Conservation (phyloP, 1,284 basidiomycete genomes). For the Papiliotrema terrestris region DNA sequence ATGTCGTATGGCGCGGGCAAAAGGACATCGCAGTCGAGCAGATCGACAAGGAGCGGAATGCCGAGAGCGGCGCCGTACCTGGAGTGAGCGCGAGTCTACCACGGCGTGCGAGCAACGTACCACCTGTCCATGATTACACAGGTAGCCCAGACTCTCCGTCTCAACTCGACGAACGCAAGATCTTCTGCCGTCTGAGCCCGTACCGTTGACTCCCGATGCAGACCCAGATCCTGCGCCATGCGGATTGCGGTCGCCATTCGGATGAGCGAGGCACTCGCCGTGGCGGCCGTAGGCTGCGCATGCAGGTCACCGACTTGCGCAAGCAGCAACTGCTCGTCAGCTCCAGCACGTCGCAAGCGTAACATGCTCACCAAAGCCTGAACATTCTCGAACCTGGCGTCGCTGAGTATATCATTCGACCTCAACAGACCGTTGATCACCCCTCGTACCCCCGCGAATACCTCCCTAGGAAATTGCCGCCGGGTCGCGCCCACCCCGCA, state of each 20-base stretch:
- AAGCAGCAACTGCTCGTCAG: constrained; percentile 27
- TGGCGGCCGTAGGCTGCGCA: constrained; percentile 46
- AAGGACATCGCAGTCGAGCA: constrained; percentile 87
- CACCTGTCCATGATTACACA: constrained; percentile 90
- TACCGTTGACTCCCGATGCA: constrained; percentile 63
- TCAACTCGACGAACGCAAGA: constrained; percentile 63
- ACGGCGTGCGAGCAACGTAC: constrained; percentile 50
- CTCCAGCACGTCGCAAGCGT: background rate
- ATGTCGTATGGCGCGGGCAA: constrained; percentile 67
- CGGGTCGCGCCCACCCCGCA: constrained; percentile 85
- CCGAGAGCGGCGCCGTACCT: constrained; percentile 43
- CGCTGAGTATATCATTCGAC: constrained; percentile 83
- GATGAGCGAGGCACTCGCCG: constrained; percentile 43
- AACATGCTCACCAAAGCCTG: constrained; percentile 68
- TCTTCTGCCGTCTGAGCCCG: constrained; percentile 34
- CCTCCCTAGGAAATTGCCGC: constrained; percentile 72
- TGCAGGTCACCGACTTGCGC: constrained; percentile 50
- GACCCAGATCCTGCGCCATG: constrained; percentile 90
- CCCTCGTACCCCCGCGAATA: constrained; percentile 78
- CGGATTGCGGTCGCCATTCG: constrained; percentile 60
- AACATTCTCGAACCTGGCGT: constrained; percentile 79
- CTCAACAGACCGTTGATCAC: constrained; percentile 83
- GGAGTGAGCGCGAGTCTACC: background rate
- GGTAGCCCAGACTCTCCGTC: constrained; percentile 81
- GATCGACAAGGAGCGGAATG: constrained; percentile 76